Evolutionary conservation across 805 yeast genomes (phyloP).

Genomic region (Metschnikowia chrysomelidarum): DNA sequence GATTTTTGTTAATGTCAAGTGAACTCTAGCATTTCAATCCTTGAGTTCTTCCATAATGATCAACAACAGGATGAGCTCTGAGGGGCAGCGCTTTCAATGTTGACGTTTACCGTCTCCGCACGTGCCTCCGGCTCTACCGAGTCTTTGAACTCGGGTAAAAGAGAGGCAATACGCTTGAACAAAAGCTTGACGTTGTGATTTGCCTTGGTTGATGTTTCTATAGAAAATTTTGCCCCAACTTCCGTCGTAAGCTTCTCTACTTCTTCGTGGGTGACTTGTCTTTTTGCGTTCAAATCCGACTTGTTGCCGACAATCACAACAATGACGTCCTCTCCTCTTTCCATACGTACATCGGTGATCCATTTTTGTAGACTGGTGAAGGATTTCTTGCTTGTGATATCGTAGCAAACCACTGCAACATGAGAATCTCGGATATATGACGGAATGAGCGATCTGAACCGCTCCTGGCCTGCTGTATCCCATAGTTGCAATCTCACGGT

Average conservation of each 20-base stretch:
- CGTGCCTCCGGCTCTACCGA: constrained; percentile 17
- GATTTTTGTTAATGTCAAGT: neutral
- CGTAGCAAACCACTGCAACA: constrained; percentile 97
- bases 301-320: constrained; percentile 92
- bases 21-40: neutral
- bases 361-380: constrained; percentile 84
- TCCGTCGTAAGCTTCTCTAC: constrained; percentile 75
- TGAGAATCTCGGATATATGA: constrained; percentile 93
- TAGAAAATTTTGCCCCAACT: constrained; percentile 73
- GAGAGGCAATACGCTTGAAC: constrained; percentile 87
- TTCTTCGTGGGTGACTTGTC: constrained; percentile 81
- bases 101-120: constrained; percentile 40
- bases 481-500: constrained; percentile 93
- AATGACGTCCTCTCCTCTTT: constrained; percentile 87
- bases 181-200: constrained; percentile 90
- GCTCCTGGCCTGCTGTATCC: constrained; percentile 99
- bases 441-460: constrained; percentile 92
- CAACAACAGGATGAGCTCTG: constrained; percentile 16
- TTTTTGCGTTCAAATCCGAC: constrained; percentile 70
- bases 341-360: constrained; percentile 93
- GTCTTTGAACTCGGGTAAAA: constrained; percentile 71
- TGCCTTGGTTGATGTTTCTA: constrained; percentile 93
- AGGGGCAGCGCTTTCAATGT: constrained; percentile 26
- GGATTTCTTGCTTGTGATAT: constrained; percentile 81
- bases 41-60: neutral